Evolutionary conservation across 1,139 yeast species (phyloP).

Genomic region (Scheffersomyces segobiensis): DNA sequence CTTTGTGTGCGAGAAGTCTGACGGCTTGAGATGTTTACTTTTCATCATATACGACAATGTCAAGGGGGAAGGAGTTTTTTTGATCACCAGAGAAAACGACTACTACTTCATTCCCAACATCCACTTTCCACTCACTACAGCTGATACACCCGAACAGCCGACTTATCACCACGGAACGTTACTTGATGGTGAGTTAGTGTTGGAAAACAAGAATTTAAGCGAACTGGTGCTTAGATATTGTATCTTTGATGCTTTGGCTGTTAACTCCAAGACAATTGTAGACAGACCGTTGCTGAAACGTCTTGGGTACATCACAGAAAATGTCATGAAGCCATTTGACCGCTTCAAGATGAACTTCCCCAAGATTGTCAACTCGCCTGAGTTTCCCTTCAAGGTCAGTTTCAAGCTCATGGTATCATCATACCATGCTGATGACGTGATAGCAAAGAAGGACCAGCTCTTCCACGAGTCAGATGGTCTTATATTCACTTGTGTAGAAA

Average conservation of each 20-base stretch:
- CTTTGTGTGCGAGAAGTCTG: conserved; percentile 93
- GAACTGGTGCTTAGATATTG: conserved; percentile 64
- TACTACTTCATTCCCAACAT: conserved; percentile 78
- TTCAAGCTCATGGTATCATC: conserved; percentile 87
- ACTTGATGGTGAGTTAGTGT: conserved; percentile 85
- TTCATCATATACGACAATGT: conserved; percentile 68
- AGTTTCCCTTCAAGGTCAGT: conserved; percentile 82
- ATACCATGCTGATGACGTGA: conserved; percentile 76
- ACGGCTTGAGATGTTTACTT: conserved; percentile 82
- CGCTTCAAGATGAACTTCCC: conserved; percentile 69
- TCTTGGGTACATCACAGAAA: conserved; percentile 82
- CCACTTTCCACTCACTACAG: conserved; percentile 67
- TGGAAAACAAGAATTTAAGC: conserved; percentile 54
- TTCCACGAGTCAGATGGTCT: conserved; percentile 94
- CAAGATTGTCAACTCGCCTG: conserved; percentile 60
- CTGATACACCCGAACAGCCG: conserved; percentile 51
- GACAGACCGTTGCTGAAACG: conserved; percentile 75
- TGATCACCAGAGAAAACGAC: conserved; percentile 84
- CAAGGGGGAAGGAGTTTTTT: conserved; percentile 72
- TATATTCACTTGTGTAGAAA: conserved; percentile 86
- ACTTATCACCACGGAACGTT: conserved; percentile 82
- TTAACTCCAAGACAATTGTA: conserved; percentile 72
- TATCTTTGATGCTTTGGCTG: conserved; percentile 87
- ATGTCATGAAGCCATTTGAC: conserved; percentile 79
- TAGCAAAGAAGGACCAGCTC: conserved; percentile 66